Base-by-base conservation (phyloP, 805 yeast genomes). In the Sugiyamaella qingdaonensis region DNA sequence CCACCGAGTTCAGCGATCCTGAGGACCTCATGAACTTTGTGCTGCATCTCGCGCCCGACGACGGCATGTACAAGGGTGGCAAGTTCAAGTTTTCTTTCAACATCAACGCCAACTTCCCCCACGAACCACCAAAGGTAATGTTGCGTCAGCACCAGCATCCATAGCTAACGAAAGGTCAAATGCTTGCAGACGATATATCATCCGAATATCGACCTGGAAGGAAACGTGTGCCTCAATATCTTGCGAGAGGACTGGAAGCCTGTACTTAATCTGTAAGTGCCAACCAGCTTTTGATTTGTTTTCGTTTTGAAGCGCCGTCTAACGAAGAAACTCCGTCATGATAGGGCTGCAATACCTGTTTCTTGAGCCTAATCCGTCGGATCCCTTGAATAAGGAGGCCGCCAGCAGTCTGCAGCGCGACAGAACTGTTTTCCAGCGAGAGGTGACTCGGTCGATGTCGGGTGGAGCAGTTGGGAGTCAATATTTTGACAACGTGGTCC, bases 241-340 rank as follows among this genome's bases (percentile, higher is more conserved):
- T 74, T 92, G 54, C 75, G 98, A 60, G 96, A 91, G 67, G 98
- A 92, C 67, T 92, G 99, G 99, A 83, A 90, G 29, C 98, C 99
- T 0, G 96, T 90, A 0, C 74, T 92, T 59, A 87, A 86, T 54
- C 72, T 92, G 64, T 60, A 53, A 33, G 66, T 53, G 21, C 7
- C 3, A 10, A 7, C 21, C 14, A 13, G 13, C 11, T 42, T 16
- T 4, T 10, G 14, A 42, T 36, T 36, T 36, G 14, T 14, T 14
- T 14, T 3, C 24, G 13, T 39, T 5, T 11, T 14, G 3, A 7
- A 10, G 13, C 24, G 13, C 8, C 4, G 2, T 2, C 43, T 39
- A 39, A 39, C 43, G 11, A 31, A 65, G 65, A 34, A 88, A 86
- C 65, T 77, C 91, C 4, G 83, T 92, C 8, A 76, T 91, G 52